A percentile compares a stretch with the other conserved stretches of the same genome.
Conservation (phyloP, 768 basidiomycete genomes). For the Lactarius psammicola region DNA sequence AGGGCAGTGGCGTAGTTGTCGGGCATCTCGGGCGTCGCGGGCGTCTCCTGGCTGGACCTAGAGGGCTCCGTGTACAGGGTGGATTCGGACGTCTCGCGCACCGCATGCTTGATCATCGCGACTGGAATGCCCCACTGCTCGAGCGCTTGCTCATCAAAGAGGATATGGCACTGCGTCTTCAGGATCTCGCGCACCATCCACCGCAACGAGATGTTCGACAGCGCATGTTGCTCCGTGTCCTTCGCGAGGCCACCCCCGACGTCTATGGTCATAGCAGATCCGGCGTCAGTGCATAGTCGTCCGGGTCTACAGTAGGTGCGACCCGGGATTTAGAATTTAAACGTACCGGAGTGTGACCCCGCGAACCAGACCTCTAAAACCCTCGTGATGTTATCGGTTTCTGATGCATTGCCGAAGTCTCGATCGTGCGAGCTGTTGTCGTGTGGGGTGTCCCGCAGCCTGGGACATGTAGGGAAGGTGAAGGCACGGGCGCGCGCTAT, state of each 20-base stretch:
- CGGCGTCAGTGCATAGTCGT: neutral
- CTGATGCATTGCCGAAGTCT: too few species aligned
- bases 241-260: conserved; percentile 22
- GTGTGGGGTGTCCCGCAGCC: conserved; percentile 11
- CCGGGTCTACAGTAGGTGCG: neutral
- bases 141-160: conserved; percentile 19
- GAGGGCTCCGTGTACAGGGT: neutral
- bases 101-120: neutral
- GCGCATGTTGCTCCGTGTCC: conserved; percentile 13
- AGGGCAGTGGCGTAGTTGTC: too few species aligned
- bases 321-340: neutral
- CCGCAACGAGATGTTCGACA: conserved; percentile 25
- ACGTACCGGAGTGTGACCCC: conserved; percentile 24
- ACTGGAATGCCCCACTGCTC: conserved; percentile 13
- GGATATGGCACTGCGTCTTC: conserved; percentile 17
- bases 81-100: neutral
- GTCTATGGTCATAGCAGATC: conserved; percentile 2
- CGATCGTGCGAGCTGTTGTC: neutral
- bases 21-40: neutral
- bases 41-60: neutral
- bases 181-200: conserved; percentile 29
- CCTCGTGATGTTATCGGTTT: neutral
- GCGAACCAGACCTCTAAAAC: conserved; percentile 28
- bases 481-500: neutral
- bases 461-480: neutral